phyloP scores from a whole-genome alignment of 2,329 filamentous ascomycete genomes.

The Aspergillus arachidicola region DNA sequence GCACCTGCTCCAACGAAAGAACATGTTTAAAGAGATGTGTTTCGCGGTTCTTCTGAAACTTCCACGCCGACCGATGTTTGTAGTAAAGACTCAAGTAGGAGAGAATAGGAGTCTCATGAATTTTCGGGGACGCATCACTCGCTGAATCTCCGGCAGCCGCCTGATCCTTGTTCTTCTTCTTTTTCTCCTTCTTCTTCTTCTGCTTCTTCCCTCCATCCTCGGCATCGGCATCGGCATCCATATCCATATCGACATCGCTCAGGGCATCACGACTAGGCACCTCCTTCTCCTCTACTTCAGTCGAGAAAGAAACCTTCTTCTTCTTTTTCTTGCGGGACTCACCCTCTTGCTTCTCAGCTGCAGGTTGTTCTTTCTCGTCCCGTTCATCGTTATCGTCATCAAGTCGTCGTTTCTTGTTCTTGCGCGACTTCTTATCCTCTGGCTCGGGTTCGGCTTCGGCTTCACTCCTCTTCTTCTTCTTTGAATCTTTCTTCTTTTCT shows the following conservation, averaged over 20 bases:
- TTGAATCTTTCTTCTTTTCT: constrained; percentile 11
- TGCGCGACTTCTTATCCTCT: constrained; percentile 26
- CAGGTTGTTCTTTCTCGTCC: constrained; percentile 20
- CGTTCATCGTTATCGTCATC: constrained; percentile 22
- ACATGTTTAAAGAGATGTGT: constrained; percentile 81
- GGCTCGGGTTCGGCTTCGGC: neutral
- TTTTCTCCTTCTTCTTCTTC: constrained; percentile 32
- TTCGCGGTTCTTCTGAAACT: constrained; percentile 95
- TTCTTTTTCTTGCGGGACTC: constrained; percentile 34
- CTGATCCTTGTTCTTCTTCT: constrained; percentile 35
- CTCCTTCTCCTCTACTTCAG: constrained; percentile 63
- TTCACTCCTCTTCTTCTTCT: neutral
- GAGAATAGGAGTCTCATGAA: constrained; percentile 59
- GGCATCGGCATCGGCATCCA: neutral
- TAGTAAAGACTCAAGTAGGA: constrained; percentile 78
- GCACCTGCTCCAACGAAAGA: constrained; percentile 72
- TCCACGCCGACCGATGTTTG: constrained; percentile 73
- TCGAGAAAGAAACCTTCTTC: constrained; percentile 67
- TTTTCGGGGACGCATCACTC: constrained; percentile 14
- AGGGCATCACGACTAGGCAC: constrained; percentile 47
- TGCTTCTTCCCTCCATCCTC: constrained; percentile 24
- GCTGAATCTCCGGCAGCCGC: constrained; percentile 7
- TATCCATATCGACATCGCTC: constrained; percentile 1
- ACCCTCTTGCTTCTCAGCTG: constrained; percentile 7
- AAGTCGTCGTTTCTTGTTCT: constrained; percentile 23